These are phyloP conservation scores for Middelhovenomyces tepae DNA, from an alignment of 805 yeast species.

Conservation along the genomic window DNA sequence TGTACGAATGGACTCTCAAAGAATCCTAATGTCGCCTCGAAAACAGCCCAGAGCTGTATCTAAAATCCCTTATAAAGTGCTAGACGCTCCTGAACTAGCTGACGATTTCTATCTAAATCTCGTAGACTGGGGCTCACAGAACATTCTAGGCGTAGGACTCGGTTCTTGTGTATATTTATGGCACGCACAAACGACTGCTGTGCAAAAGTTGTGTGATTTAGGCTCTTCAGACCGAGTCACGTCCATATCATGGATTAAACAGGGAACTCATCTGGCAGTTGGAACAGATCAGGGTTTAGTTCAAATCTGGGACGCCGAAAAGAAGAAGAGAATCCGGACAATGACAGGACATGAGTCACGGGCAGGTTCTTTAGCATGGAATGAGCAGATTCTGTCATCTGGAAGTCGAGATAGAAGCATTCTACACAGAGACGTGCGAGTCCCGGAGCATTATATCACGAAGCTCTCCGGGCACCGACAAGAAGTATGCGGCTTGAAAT, in stretches of 20 bases:
- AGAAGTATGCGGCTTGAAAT: conserved; percentile 91
- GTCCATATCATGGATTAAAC: conserved; percentile 84
- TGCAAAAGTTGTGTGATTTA: conserved; percentile 69
- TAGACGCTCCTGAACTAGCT: conserved; percentile 91
- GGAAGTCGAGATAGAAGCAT: conserved; percentile 84
- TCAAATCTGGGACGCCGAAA: conserved; percentile 90
- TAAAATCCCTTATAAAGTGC: conserved; percentile 82
- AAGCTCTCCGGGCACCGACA: conserved; percentile 72
- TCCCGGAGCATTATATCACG: conserved; percentile 70
- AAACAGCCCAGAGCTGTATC: conserved; percentile 70
- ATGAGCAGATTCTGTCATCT: conserved; percentile 75
- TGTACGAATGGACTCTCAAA: conserved; percentile 81
- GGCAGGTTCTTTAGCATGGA: conserved; percentile 89
- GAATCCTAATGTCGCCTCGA: conserved; percentile 69
- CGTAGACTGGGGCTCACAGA: conserved; percentile 92
- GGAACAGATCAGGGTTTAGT: conserved; percentile 84
- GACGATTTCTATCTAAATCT: conserved; percentile 90
- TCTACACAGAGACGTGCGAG: conserved; percentile 84
- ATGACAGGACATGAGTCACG: conserved; percentile 87
- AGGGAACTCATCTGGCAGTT: conserved; percentile 89
- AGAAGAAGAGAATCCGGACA: conserved; percentile 72
- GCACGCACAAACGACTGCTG: conserved; percentile 81
- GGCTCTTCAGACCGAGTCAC: conserved; percentile 60
- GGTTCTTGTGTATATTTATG: conserved; percentile 84
- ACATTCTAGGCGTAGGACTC: conserved; percentile 81